These are phyloP conservation scores for Salix viminalis DNA, from an alignment of 345 rosid species.

Conservation along the genomic window DNA sequence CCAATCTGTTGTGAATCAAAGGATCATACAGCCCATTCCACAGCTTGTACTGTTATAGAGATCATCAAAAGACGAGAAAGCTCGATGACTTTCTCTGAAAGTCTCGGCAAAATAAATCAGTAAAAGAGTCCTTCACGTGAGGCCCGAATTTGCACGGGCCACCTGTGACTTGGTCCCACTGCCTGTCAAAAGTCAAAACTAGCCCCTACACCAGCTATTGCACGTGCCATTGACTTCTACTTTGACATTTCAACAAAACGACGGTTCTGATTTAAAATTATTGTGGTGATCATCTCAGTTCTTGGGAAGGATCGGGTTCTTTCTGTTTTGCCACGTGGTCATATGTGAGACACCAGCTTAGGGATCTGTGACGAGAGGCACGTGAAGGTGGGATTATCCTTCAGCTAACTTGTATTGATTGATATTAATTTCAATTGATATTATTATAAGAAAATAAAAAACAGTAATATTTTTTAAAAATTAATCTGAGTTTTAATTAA, in stretches of 20 bases:
- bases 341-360: not conserved
- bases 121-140: not conserved
- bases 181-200: not conserved
- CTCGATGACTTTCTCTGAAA: not conserved
- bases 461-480: too few relatives aligned
- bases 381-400: not conserved
- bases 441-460: too few relatives aligned
- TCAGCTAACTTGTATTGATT: not conserved
- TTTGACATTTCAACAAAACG: not conserved
- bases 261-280: conserved; percentile 3
- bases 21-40: not conserved
- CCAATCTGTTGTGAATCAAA: not conserved
- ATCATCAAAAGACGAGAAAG: conserved; percentile 9
- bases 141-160: not conserved
- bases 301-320: not conserved
- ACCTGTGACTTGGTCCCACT: not conserved
- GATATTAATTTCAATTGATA: too few relatives aligned
- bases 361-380: conserved; percentile 3
- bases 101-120: not conserved
- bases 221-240: not conserved
- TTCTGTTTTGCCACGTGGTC: not conserved
- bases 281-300: not conserved
- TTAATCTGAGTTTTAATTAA: too few relatives aligned
- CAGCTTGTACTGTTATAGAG: not conserved
- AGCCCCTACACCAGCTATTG: not conserved